Percentiles rank a stretch among this genome's conserved stretches.
phyloP scores from a whole-genome alignment of 139 green algal species.

The Volvox reticuliferus region DNA sequence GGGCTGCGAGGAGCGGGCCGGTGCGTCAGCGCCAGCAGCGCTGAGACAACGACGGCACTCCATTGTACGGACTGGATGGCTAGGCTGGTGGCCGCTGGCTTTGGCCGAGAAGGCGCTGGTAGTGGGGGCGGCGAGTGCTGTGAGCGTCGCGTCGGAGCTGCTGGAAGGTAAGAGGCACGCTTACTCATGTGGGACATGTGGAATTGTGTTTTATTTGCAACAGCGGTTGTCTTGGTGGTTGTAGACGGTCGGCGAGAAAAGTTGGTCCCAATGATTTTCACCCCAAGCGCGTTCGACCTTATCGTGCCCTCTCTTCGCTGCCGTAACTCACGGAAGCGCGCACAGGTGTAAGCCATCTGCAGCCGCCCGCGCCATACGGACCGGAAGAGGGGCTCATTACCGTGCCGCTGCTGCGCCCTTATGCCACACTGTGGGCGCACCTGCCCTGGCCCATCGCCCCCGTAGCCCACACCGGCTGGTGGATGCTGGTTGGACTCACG shows the following conservation, averaged over 20 bases:
- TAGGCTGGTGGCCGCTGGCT: not conserved
- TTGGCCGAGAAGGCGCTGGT: not conserved
- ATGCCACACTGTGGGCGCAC: constrained; percentile 28
- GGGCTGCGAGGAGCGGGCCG: not conserved
- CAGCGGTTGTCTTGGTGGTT: too few relatives aligned
- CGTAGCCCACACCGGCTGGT: not conserved
- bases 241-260: too few relatives aligned
- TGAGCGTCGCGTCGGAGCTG: not conserved
- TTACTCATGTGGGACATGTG: not conserved
- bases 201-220: too few relatives aligned
- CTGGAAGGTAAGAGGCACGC: constrained; percentile 23
- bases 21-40: not conserved
- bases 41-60: not conserved
- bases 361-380: not conserved
- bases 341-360: not conserved
- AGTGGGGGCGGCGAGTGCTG: not conserved
- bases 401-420: constrained; percentile 34
- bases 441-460: constrained; percentile 26
- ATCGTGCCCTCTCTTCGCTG: too few relatives aligned
- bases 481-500: not conserved
- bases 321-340: not conserved
- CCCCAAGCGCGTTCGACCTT: too few relatives aligned
- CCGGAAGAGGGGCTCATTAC: not conserved
- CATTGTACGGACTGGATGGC: not conserved
- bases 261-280: too few relatives aligned